These are phyloP conservation scores for Senna siamea DNA, from an alignment of 306 rosid species.

Conservation along the genomic window DNA sequence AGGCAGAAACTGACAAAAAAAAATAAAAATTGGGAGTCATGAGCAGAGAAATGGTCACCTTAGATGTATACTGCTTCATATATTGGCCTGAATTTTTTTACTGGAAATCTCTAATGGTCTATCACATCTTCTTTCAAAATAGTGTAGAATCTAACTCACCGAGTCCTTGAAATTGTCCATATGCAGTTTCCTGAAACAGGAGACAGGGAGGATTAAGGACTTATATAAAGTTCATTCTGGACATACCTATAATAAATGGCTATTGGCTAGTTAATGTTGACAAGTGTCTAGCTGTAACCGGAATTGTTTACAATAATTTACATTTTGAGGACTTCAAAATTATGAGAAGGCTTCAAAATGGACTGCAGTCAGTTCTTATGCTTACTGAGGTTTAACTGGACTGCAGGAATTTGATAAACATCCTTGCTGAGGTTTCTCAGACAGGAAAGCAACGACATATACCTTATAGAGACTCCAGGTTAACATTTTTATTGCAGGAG, in stretches of 20 bases:
- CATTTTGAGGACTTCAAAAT: neutral
- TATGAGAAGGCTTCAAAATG: neutral
- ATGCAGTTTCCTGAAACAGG: conserved; percentile 8
- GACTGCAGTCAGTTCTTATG: conserved; percentile 11
- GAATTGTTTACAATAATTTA: neutral
- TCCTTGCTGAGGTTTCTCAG: conserved; percentile 98
- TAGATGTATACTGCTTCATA: conserved; percentile 1
- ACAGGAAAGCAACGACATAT: conserved; percentile 97
- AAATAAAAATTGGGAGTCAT: neutral
- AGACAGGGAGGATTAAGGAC: conserved; percentile 17
- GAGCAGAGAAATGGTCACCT: neutral
- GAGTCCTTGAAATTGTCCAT: conserved; percentile 11
- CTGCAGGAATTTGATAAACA: conserved; percentile 97
- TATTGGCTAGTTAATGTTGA: neutral
- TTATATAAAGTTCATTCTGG: neutral
- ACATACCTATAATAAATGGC: neutral
- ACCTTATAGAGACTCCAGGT: conserved; percentile 96
- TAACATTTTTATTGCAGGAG: conserved; percentile 95
- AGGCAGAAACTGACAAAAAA: neutral
- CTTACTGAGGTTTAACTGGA: conserved; percentile 37
- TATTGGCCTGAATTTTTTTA: conserved; percentile 8
- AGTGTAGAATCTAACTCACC: neutral
- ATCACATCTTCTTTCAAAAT: neutral
- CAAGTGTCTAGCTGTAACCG: neutral
- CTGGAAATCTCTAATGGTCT: neutral